Base-by-base conservation (phyloP, 495 filamentous ascomycete genomes). In the Pseudoneurospora amorphoporcata region DNA sequence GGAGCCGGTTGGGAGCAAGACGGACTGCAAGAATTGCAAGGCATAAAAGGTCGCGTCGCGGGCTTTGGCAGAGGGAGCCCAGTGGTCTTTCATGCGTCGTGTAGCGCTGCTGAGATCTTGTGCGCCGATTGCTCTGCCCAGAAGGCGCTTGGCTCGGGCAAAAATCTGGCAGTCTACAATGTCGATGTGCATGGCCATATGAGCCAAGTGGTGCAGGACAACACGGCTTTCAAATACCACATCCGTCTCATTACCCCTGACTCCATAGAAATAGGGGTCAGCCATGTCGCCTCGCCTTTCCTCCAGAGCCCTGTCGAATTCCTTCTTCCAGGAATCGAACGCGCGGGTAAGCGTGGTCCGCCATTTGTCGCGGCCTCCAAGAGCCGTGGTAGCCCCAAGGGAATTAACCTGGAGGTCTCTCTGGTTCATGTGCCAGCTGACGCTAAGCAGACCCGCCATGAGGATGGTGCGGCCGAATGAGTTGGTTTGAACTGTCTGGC, bases 101-200 rank as follows among this genome's bases (percentile, higher is more conserved):
- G 93, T 90, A 9, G 93, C 94, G 40, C 89, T 90, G 69, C 84
- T 88, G 68, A 95, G 90, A 82, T 99, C 95, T 72, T 91, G 88
- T 4, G 88, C 83, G 1, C 92, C 92, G 76, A 98, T 95, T 2
- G 91, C 90, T 39, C 95, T 90, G 10, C 96, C 95, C 41, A 99
- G 87, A 10, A 98, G 85, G 29, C 94, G 85, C 71, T 90, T 89
- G 0, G 95, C 93, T 3, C 94, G 90, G 9, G 94, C 95, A 78
- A 96, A 98, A 73, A 98, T 95, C 80, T 98, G 95, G 77, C 94
- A 94, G 79, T 98, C 95, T n/a, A 95, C 92, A 65, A 98, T 92
- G 78, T 98, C 95, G 9, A 98, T 95, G 79, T 98, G 95, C 86
- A 97, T 97, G 4, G 92, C 94, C 94, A 99, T 98, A 79, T 99